Evolutionary conservation across 2,329 filamentous ascomycete species (phyloP), one percentile per base, ranked within the genome.

Genomic region (Colletotrichum orbiculare): DNA sequence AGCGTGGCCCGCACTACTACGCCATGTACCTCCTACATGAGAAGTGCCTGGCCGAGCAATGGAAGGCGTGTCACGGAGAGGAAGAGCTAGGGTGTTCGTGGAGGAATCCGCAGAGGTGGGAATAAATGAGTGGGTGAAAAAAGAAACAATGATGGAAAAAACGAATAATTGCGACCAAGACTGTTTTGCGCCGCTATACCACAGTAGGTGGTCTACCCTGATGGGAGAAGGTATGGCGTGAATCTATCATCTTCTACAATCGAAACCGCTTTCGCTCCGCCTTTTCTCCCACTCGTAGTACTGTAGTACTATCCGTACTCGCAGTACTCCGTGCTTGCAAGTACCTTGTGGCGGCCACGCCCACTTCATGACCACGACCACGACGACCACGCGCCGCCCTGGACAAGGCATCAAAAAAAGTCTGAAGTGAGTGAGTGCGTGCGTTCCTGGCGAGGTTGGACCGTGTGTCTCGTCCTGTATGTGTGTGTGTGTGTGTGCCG

Each of bases 381-480:
- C 25, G 25, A 25, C 25, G 25, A 45, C 42, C 60, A 49, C 43
- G 43, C 61, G 61, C 56, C 55, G 61, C 45, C 56, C 48, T 47
- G 60, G 56, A 64, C 48, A 50, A 37, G 15, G 47, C 41, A 43
- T 37, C 15, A 6, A 17, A 50, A 43, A 39, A 25, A 34, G 43
- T 12, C 54, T 17, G 33, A 35, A 12, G 5, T 34, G 13, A 60
- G 33, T 45, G 33, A 41, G 53, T 52, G 48, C 39, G 56, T 64
- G 43, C 50, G 56, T 64, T 64, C 56, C 61, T 64, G 55, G 13
- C 17, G 52, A 38, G 46, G 46, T 17, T 43, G 39, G 52, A 46
- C 38, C 15, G 25, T 35, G 35, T 55, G 50, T 55, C 52, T 25
- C 25, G 25, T 25, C 25, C 43, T 55, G 50, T 38, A 35, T 53